Evolutionary conservation across 2,329 filamentous ascomycete genomes (phyloP).

Genomic region (Samsoniella hepiali): DNA sequence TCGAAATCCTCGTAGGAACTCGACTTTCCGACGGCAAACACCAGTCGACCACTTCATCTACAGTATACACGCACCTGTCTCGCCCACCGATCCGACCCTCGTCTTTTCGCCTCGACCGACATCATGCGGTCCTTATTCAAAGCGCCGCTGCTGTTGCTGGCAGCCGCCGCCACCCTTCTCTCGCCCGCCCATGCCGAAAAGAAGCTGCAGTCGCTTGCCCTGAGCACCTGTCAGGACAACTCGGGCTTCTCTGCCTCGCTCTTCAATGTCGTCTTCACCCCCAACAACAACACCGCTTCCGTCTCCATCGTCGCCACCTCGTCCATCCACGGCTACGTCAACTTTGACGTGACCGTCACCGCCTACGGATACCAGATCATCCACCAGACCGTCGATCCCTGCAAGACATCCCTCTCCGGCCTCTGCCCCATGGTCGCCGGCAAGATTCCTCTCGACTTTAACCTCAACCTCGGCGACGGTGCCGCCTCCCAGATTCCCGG

Average conservation of each 20-base stretch:
- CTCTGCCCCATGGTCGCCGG: conserved; percentile 91
- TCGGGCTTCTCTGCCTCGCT: conserved; percentile 83
- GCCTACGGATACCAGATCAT: conserved; percentile 80
- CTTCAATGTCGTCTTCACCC: conserved; percentile 81
- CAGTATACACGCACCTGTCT: not conserved
- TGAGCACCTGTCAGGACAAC: conserved; percentile 80
- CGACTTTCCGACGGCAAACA: not conserved
- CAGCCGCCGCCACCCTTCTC: conserved; percentile 42
- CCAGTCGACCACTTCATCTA: not conserved
- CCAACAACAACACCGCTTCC: conserved; percentile 66
- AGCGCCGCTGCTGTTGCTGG: conserved; percentile 44
- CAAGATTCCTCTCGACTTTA: conserved; percentile 72
- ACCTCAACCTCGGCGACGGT: conserved; percentile 55
- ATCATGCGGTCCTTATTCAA: conserved; percentile 46
- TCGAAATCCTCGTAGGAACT: not conserved
- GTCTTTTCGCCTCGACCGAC: not conserved
- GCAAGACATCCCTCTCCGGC: conserved; percentile 64
- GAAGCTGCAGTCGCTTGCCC: conserved; percentile 75
- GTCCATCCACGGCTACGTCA: conserved; percentile 75
- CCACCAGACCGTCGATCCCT: conserved; percentile 69
- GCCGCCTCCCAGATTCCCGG: conserved; percentile 68
- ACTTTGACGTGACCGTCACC: conserved; percentile 70
- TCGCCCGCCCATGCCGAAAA: conserved; percentile 56
- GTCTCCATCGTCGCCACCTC: conserved; percentile 80
- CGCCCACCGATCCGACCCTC: not conserved